Conservation (phyloP, 176 grass and related monocot genomes). For the Panicum miliaceum region DNA sequence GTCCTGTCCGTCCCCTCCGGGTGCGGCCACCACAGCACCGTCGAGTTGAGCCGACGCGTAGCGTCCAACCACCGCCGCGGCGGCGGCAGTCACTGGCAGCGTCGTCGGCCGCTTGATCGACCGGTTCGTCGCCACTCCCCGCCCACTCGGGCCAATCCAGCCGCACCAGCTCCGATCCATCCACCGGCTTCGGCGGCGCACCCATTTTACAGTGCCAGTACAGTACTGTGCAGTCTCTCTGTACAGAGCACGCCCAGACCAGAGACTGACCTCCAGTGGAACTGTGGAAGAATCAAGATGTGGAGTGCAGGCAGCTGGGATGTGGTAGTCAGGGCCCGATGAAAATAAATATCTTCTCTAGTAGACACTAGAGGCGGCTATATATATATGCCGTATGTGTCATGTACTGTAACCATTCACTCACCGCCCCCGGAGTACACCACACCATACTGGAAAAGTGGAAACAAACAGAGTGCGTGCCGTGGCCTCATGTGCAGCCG, state of each 20-base stretch:
- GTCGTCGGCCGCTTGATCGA: background rate
- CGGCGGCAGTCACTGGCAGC: background rate
- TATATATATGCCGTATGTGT: background rate
- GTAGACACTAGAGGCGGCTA: no score
- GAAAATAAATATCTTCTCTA: no score
- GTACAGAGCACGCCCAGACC: background rate
- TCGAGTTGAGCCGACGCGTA: background rate
- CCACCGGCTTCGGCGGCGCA: no score
- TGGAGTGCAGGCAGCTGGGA: no score
- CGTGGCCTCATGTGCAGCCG: background rate
- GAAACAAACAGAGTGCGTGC: background rate
- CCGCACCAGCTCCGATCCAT: no score
- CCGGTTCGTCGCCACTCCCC: background rate
- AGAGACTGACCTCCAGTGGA: background rate
- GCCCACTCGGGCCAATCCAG: background rate
- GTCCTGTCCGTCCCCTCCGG: background rate
- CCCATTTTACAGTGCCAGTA: background rate
- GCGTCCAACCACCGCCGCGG: background rate
- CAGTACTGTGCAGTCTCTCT: no score
- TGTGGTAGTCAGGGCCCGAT: no score
- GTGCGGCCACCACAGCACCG: background rate
- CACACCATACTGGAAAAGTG: no score
- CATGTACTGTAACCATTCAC: no score
- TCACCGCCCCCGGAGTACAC: no score
- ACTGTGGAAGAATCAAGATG: background rate